Percentiles rank a stretch among this genome's conserved stretches.
phyloP scores from a whole-genome alignment of 176 grass and related monocot species.

The Ensete glaucum region DNA sequence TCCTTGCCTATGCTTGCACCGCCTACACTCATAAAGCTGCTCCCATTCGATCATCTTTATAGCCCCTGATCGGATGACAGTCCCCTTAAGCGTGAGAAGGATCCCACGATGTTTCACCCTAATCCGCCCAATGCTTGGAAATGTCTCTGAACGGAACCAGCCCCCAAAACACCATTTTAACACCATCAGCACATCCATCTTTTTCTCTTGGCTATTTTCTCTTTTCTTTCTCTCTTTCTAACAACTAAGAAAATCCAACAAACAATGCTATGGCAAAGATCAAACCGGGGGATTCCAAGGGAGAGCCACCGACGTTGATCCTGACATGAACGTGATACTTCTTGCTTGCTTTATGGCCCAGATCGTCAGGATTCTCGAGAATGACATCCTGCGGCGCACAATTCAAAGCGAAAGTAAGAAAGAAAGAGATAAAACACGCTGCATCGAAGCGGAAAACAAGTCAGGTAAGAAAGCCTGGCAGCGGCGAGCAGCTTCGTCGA shows the following conservation, averaged over 20 bases:
- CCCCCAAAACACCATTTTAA: not conserved
- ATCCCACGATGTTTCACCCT: conserved; percentile 69
- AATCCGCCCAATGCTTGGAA: conserved; percentile 66
- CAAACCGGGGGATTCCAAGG: conserved; percentile 50
- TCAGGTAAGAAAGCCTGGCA: conserved; percentile 24
- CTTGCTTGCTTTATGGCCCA: not conserved
- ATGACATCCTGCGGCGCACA: conserved; percentile 25
- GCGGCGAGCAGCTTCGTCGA: conserved; percentile 31
- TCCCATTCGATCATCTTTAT: conserved; percentile 89
- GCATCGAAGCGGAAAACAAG: not conserved
- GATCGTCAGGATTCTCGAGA: conserved; percentile 15
- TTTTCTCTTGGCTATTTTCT: not conserved
- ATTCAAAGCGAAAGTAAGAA: not conserved
- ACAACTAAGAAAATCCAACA: not conserved
- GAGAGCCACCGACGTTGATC: conserved; percentile 55
- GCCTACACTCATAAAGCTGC: conserved; percentile 60
- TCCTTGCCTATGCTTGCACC: conserved; percentile 59
- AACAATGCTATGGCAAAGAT: not conserved
- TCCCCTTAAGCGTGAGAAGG: conserved; percentile 72
- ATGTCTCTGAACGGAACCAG: conserved; percentile 40
- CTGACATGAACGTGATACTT: conserved; percentile 56
- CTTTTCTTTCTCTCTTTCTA: not conserved
- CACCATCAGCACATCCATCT: not conserved
- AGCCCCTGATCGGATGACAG: conserved; percentile 61
- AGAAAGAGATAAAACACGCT: not conserved